These are phyloP conservation scores for Microcyclospora tardicrescens DNA, from an alignment of 2,329 filamentous ascomycete genomes.

Conservation along the genomic window DNA sequence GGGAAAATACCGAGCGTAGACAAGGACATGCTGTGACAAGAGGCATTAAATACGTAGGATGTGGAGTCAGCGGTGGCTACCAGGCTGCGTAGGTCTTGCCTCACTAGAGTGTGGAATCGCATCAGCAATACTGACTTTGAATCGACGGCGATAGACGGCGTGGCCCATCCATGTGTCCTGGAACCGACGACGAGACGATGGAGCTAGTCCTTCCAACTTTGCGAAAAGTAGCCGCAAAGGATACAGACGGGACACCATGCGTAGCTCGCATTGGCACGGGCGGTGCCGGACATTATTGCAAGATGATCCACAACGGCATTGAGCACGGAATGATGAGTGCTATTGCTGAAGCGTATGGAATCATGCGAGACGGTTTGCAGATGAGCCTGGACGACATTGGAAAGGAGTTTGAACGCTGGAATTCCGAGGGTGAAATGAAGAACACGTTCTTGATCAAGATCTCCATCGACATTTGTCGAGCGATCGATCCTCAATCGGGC, in stretches of 20 bases:
- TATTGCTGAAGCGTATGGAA: conserved; percentile 51
- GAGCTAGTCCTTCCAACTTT: conserved; percentile 49
- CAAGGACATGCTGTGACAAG: conserved; percentile 44
- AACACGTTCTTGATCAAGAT: conserved; percentile 53
- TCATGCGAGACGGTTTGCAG: conserved; percentile 46
- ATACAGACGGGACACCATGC: conserved; percentile 45
- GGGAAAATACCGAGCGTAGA: conserved; percentile 46
- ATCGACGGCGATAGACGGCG: conserved; percentile 25
- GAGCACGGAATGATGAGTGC: conserved; percentile 56
- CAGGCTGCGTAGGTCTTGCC: conserved; percentile 41
- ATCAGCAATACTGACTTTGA: not conserved
- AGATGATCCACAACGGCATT: conserved; percentile 66
- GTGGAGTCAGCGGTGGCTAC: conserved; percentile 57
- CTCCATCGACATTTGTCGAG: conserved; percentile 46
- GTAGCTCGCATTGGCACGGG: conserved; percentile 48
- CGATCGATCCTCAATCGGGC: conserved; percentile 31
- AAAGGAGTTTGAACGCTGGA: conserved; percentile 48
- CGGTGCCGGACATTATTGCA: conserved; percentile 57
- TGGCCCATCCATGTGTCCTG: conserved; percentile 55
- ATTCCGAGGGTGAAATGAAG: conserved; percentile 42
- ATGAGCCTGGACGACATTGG: conserved; percentile 50
- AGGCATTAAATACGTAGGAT: conserved; percentile 51
- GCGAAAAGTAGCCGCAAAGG: conserved; percentile 49
- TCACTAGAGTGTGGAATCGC: not conserved
- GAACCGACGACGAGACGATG: conserved; percentile 45